Evolutionary conservation across 495 filamentous ascomycete genomes (phyloP).

Genomic region (Mytilinidion resinicola): DNA sequence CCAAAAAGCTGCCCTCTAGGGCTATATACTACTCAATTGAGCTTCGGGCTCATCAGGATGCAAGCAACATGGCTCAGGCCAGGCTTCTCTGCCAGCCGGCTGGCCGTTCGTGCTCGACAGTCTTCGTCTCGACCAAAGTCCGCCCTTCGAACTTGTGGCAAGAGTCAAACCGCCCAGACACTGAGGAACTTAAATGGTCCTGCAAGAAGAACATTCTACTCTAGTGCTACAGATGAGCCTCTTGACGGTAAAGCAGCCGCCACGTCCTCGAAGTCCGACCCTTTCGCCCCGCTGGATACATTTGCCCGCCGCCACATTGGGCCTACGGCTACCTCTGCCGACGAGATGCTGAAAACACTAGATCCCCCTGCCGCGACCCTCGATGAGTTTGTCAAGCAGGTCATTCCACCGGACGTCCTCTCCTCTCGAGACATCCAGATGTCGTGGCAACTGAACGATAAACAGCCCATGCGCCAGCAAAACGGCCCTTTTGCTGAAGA

Average conservation of each 20-base stretch:
- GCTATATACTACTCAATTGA: neutral
- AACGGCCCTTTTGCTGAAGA: conserved; percentile 50
- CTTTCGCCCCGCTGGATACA: conserved; percentile 47
- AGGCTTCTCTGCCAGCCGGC: conserved; percentile 10
- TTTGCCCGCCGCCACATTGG: conserved; percentile 92
- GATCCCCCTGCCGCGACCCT: conserved; percentile 67
- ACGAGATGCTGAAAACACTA: conserved; percentile 75
- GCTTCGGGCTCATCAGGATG: conserved; percentile 8
- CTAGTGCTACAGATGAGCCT: conserved; percentile 7
- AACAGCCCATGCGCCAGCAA: neutral
- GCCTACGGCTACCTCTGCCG: conserved; percentile 62
- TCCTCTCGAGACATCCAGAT: conserved; percentile 57
- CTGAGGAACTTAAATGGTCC: neutral
- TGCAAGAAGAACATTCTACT: conserved; percentile 15
- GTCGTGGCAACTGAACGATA: neutral
- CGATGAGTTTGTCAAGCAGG: conserved; percentile 85
- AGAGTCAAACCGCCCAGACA: neutral
- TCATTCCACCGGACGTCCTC: conserved; percentile 78
- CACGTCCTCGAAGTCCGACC: neutral
- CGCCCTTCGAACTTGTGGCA: neutral
- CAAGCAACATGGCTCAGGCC: conserved; percentile 14
- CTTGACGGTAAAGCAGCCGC: conserved; percentile 4
- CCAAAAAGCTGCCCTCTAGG: neutral
- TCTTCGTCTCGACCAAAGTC: neutral
- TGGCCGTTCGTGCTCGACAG: neutral